phyloP scores from a whole-genome alignment of 2,329 filamentous ascomycete species.

The Fusarium haematococcum region DNA sequence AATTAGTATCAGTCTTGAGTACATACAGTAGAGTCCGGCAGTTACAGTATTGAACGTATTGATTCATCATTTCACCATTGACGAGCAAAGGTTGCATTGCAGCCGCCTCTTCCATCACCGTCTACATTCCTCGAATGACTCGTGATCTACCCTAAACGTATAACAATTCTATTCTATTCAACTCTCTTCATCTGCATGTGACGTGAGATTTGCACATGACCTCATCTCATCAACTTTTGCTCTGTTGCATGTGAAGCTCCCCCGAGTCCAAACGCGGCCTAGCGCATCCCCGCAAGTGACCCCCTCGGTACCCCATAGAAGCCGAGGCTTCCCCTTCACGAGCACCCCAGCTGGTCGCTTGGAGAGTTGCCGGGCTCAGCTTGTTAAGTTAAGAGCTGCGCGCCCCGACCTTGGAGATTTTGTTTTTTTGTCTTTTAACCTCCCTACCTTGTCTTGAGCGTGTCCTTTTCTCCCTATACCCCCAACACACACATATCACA shows the following conservation, averaged over 20 bases:
- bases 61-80: neutral
- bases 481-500: conserved; percentile 41
- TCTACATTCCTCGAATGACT: neutral
- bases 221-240: conserved; percentile 33
- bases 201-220: conserved; percentile 43
- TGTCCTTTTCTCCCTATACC: conserved; percentile 25
- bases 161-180: neutral
- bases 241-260: conserved; percentile 47
- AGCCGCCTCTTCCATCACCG: neutral
- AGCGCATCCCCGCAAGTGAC: conserved; percentile 41
- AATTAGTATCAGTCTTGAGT: neutral
- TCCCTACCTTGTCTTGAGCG: conserved; percentile 27
- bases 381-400: conserved; percentile 42
- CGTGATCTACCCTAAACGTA: neutral
- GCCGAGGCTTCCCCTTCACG: conserved; percentile 47
- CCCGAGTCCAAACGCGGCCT: conserved; percentile 35
- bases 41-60: neutral
- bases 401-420: neutral
- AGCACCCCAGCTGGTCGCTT: conserved; percentile 22
- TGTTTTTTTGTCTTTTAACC: neutral
- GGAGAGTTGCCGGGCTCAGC: conserved; percentile 37
- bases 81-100: neutral
- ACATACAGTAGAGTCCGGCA: neutral
- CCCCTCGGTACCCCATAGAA: conserved; percentile 48
- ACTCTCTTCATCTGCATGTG: conserved; percentile 26